Evolutionary conservation across 352 stramenopile species (phyloP).

Genomic region (Pythium grandisporangium): DNA sequence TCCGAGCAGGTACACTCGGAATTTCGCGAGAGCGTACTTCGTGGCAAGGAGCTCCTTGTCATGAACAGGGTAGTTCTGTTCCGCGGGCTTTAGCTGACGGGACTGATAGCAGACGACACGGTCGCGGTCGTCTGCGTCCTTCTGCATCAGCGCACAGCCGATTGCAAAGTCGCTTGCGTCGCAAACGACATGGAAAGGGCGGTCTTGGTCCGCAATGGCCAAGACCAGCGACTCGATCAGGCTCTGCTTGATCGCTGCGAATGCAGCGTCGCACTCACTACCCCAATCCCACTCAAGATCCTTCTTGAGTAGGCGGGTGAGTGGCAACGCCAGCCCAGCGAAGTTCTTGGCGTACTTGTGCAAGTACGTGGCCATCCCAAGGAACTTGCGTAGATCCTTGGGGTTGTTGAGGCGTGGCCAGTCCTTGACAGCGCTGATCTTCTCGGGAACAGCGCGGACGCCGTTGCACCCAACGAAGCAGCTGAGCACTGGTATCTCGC

Average conservation of each 20-base stretch:
- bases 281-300: not conserved
- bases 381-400: conserved; percentile 1
- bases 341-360: not conserved
- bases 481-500: conserved; percentile 14
- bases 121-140: not conserved
- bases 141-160: conserved; percentile 8
- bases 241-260: conserved; percentile 2
- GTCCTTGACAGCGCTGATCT: conserved; percentile 1
- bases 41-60: conserved; percentile 11
- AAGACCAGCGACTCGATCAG: conserved; percentile 2
- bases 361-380: conserved; percentile 2
- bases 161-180: conserved; percentile 2
- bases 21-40: conserved; percentile 5
- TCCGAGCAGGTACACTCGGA: conserved; percentile 1
- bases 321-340: not conserved
- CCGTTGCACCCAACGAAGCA: conserved; percentile 12
- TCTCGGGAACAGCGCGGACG: conserved; percentile 6
- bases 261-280: not conserved
- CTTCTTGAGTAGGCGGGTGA: not conserved
- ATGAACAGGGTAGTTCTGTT: conserved; percentile 13
- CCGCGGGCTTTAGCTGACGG: conserved; percentile 3
- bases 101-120: conserved; percentile 13
- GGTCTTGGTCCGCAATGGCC: not conserved
- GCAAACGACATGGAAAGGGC: not conserved
- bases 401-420: not conserved